Evolutionary conservation across 164 flowering plant species (phyloP).

Genomic region (Magnolia changhungtana): DNA sequence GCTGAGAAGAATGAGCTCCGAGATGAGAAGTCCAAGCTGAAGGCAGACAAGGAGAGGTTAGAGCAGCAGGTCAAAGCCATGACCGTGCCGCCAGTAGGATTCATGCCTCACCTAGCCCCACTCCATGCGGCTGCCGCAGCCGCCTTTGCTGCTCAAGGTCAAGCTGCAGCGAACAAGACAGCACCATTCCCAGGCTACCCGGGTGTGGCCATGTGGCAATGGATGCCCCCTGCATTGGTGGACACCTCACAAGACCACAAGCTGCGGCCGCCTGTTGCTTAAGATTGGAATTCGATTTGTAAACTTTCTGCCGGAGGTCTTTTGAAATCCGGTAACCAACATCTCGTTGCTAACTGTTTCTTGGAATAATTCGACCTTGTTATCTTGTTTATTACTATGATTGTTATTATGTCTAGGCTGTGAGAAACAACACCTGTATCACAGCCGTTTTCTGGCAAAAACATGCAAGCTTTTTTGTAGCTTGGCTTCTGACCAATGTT

Average conservation of each 20-base stretch:
- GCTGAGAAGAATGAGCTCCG: slow-evolving; percentile 69
- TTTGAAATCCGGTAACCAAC: slow-evolving; percentile 15
- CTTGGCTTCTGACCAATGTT: background rate
- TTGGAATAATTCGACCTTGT: slow-evolving; percentile 5
- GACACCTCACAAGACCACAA: slow-evolving; percentile 71
- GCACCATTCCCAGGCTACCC: slow-evolving; percentile 47
- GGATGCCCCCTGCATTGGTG: slow-evolving; percentile 56
- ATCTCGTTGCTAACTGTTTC: slow-evolving; percentile 10
- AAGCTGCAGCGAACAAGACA: slow-evolving; percentile 40
- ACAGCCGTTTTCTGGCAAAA: background rate
- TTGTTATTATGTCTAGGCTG: background rate
- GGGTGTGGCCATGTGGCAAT: slow-evolving; percentile 69
- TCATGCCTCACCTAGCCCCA: slow-evolving; percentile 42
- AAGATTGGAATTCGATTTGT: background rate
- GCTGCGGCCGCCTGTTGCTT: slow-evolving; percentile 69
- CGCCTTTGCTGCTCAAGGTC: slow-evolving; percentile 45
- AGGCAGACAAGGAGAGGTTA: slow-evolving; percentile 52
- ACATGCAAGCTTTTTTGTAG: background rate
- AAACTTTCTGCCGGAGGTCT: background rate
- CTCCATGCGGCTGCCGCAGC: slow-evolving; percentile 26
- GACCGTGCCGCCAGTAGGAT: slow-evolving; percentile 32
- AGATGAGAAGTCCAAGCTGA: slow-evolving; percentile 58
- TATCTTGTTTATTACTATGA: background rate
- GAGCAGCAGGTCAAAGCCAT: slow-evolving; percentile 46
- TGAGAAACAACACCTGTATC: slow-evolving; percentile 4